Conservation (phyloP, 2,329 filamentous ascomycete species). For the Pseudogymnoascus sp. region DNA sequence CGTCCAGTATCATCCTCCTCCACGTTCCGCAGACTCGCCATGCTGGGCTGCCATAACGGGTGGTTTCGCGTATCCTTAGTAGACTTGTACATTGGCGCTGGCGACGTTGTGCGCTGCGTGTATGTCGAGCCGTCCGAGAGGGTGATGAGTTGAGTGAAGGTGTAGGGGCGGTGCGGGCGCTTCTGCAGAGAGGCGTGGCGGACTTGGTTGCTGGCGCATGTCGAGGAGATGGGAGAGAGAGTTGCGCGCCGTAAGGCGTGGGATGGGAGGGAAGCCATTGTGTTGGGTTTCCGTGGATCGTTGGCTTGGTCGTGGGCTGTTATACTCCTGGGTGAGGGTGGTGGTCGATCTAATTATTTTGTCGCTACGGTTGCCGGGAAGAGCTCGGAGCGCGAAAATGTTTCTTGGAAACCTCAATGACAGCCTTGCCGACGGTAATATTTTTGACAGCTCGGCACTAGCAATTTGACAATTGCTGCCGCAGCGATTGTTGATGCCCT, state of each 20-base stretch:
- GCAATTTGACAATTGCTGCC: constrained; percentile 7
- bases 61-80: constrained; percentile 84
- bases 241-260: constrained; percentile 16
- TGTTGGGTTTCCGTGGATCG: constrained; percentile 11
- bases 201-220: constrained; percentile 15
- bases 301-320: constrained; percentile 5
- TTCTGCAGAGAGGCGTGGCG: constrained; percentile 77
- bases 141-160: constrained; percentile 92
- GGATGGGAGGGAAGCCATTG: constrained; percentile 16
- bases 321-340: background rate
- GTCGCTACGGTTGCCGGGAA: constrained; percentile 14
- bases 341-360: constrained; percentile 10
- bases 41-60: constrained; percentile 80
- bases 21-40: constrained; percentile 71
- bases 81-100: constrained; percentile 48
- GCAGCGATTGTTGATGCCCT: background rate
- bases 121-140: constrained; percentile 86
- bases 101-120: constrained; percentile 68
- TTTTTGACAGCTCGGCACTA: constrained; percentile 3
- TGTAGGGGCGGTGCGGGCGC: constrained; percentile 87
- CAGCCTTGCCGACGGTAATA: background rate
- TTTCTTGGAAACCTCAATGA: constrained; percentile 12
- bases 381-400: constrained; percentile 12
- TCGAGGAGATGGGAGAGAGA: constrained; percentile 10
- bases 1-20: constrained; percentile 93